phyloP scores from a whole-genome alignment of 1,139 yeast species.

The Casaregolazyma lundiana region DNA sequence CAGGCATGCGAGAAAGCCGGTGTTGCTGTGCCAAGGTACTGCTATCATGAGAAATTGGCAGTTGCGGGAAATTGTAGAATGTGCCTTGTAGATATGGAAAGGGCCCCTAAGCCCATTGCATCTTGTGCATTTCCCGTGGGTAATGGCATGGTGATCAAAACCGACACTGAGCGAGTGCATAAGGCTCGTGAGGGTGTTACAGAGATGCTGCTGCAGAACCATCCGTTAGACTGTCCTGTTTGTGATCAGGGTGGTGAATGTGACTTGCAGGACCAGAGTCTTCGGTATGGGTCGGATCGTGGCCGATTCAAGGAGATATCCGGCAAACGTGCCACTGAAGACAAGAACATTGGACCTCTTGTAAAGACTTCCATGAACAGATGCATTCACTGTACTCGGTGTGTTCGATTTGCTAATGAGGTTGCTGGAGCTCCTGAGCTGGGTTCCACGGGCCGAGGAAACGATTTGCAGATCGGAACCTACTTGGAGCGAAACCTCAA shows the following conservation, averaged over 20 bases:
- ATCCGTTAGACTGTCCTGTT: conserved; percentile 88
- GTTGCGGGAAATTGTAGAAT: conserved; percentile 95
- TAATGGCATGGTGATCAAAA: conserved; percentile 83
- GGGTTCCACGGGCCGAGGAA: conserved; percentile 87
- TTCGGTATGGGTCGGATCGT: conserved; percentile 80
- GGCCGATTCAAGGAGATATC: conserved; percentile 77
- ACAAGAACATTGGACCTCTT: conserved; percentile 85
- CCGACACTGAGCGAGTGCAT: conserved; percentile 73
- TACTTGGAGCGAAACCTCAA: conserved; percentile 81
- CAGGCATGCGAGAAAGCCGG: conserved; percentile 94
- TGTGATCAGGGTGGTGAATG: conserved; percentile 97
- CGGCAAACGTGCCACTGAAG: conserved; percentile 88
- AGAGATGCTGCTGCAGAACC: conserved; percentile 82
- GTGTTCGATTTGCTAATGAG: conserved; percentile 86
- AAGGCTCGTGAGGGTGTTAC: conserved; percentile 90
- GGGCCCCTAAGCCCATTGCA: conserved; percentile 86
- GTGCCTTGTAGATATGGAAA: conserved; percentile 88
- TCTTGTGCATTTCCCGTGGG: conserved; percentile 91
- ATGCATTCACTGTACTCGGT: conserved; percentile 90
- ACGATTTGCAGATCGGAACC: conserved; percentile 88
- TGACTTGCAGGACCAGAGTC: conserved; percentile 83
- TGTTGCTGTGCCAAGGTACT: conserved; percentile 80
- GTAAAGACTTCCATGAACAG: conserved; percentile 90
- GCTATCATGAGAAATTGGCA: conserved; percentile 87
- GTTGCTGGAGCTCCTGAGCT: conserved; percentile 92